These are phyloP conservation scores for Micractinium sp. DNA, from an alignment of 139 green algal species.

Conservation along the genomic window DNA sequence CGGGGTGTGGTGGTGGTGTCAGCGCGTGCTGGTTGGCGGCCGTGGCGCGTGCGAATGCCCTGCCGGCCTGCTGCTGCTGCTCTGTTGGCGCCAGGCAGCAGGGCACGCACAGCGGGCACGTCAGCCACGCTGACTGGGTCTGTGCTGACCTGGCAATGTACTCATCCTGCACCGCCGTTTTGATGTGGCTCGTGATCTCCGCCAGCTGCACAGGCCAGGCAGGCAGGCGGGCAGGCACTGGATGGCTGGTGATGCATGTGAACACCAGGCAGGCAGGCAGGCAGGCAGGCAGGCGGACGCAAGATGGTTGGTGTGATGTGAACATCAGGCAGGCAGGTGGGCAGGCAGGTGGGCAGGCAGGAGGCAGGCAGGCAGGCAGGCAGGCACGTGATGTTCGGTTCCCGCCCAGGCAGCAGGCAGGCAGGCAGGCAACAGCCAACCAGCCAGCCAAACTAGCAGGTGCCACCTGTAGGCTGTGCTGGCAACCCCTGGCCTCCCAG, in stretches of 20 bases:
- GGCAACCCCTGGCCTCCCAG: neutral
- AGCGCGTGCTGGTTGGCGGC: too few species aligned
- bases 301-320: neutral
- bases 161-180: constrained; percentile 19
- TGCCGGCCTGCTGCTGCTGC: too few species aligned
- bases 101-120: neutral
- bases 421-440: neutral
- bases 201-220: neutral
- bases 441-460: neutral
- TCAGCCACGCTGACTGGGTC: neutral
- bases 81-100: neutral
- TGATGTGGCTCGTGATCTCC: constrained; percentile 29
- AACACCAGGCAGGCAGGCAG: neutral
- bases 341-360: neutral
- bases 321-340: neutral
- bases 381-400: neutral
- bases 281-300: neutral
- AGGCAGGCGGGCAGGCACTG: neutral
- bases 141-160: constrained; percentile 9
- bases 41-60: too few species aligned
- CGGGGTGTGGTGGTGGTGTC: neutral
- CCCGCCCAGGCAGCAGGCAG: neutral
- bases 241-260: neutral
- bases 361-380: neutral
- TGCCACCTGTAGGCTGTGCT: neutral